Conservation (phyloP, 75 land plant genomes). For the Isoetes taiwanensis region DNA sequence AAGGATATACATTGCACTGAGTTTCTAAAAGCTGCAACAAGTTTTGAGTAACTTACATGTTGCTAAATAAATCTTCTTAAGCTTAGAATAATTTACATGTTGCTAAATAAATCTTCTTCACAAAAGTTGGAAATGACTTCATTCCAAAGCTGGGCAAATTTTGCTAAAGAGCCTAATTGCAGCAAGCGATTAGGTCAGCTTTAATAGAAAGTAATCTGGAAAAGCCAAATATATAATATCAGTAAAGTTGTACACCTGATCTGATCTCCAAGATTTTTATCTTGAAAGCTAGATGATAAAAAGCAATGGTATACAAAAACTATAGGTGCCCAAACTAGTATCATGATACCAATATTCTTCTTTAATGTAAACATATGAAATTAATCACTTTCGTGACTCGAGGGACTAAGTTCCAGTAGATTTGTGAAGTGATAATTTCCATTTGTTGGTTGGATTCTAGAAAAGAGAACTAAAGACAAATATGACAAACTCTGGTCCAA, state of each 20-base stretch:
- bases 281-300: background rate
- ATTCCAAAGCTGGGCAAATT: conserved; percentile 98
- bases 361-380: conserved; percentile 34
- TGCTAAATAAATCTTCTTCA: conserved; percentile 89
- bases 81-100: too few species aligned
- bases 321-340: conserved; percentile 71
- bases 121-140: conserved; percentile 86
- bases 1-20: background rate
- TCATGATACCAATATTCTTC: conserved; percentile 54
- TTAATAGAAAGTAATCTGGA: background rate
- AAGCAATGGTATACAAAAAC: conserved; percentile 34
- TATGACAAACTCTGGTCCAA: too few species aligned
- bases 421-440: conserved; percentile 76
- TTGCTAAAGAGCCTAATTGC: conserved; percentile 41
- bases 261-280: conserved; percentile 29
- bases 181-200: conserved; percentile 21
- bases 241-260: conserved; percentile 42
- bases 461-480: too few species aligned
- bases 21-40: background rate
- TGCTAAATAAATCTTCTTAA: conserved; percentile 91
- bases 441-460: too few species aligned
- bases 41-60: conserved; percentile 36
- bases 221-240: background rate
- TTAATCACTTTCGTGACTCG: background rate
- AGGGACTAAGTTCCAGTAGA: conserved; percentile 18